phyloP scores from a whole-genome alignment of 768 basidiomycete genomes.

The Hysterangium stoloniferum region DNA sequence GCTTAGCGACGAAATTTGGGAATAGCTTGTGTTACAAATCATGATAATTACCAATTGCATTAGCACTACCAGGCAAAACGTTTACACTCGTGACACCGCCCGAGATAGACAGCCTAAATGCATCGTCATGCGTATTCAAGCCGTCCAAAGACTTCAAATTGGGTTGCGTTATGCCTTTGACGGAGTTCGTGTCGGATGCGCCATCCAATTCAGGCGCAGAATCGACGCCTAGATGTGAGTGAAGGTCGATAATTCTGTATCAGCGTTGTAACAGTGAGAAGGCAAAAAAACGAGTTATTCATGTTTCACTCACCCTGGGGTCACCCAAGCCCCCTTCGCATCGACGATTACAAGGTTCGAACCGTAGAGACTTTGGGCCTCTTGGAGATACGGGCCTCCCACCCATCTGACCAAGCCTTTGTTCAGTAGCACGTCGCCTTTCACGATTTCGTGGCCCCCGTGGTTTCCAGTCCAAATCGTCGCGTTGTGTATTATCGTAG shows the following conservation, averaged over 20 bases:
- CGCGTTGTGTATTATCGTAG: slow-evolving; percentile 57
- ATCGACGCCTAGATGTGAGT: slow-evolving; percentile 57
- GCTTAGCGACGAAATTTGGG: slow-evolving; percentile 19
- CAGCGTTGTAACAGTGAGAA: slow-evolving; percentile 12
- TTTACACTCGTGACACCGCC: slow-evolving; percentile 77
- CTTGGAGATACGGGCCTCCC: slow-evolving; percentile 29
- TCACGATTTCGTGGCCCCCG: slow-evolving; percentile 50
- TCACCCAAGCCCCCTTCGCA: slow-evolving; percentile 59
- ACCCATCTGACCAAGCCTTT: slow-evolving; percentile 55
- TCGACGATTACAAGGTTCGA: slow-evolving; percentile 39
- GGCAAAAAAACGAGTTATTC: background rate
- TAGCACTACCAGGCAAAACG: slow-evolving; percentile 65
- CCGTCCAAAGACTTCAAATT: slow-evolving; percentile 65
- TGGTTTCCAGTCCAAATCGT: slow-evolving; percentile 68
- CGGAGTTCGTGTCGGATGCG: slow-evolving; percentile 45
- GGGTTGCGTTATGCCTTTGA: slow-evolving; percentile 27
- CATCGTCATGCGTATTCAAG: slow-evolving; percentile 73
- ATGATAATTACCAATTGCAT: slow-evolving; percentile 44
- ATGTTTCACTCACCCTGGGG: slow-evolving; percentile 33
- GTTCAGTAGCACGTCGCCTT: slow-evolving; percentile 56
- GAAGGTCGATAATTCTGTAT: slow-evolving; percentile 46
- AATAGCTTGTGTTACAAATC: slow-evolving; percentile 27
- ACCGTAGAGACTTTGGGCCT: slow-evolving; percentile 15
- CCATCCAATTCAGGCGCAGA: slow-evolving; percentile 46
- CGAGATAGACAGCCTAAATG: slow-evolving; percentile 59